These are phyloP conservation scores for Huntiella savannae DNA, from an alignment of 2,329 filamentous ascomycete genomes.

Conservation along the genomic window DNA sequence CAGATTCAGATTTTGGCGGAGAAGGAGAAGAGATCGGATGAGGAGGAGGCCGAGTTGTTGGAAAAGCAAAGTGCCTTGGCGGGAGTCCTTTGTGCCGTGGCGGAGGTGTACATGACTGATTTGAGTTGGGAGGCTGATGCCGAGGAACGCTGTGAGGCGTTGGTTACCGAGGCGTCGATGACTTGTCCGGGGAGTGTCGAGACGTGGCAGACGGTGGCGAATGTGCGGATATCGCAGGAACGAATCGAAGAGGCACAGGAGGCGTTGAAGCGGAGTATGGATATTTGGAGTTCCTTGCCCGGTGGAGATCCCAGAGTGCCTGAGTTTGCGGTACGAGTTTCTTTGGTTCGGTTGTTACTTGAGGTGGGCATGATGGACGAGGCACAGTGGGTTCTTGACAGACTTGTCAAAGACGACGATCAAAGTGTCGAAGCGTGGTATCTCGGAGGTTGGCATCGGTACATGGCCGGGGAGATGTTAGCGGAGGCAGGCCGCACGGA, in stretches of 20 bases:
- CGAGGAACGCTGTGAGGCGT: slow-evolving; percentile 67
- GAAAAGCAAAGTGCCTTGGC: slow-evolving; percentile 67
- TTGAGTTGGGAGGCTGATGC: slow-evolving; percentile 83
- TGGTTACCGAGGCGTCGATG: slow-evolving; percentile 78
- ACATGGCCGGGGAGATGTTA: slow-evolving; percentile 45
- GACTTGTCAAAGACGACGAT: slow-evolving; percentile 75
- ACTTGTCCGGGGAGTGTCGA: slow-evolving; percentile 67
- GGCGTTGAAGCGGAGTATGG: slow-evolving; percentile 61
- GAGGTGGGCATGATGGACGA: slow-evolving; percentile 75
- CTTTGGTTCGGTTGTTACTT: slow-evolving; percentile 67
- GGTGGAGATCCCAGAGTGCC: slow-evolving; percentile 56
- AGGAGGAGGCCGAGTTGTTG: slow-evolving; percentile 28
- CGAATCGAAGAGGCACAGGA: slow-evolving; percentile 60
- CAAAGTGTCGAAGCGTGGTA: slow-evolving; percentile 94
- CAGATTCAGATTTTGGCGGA: slow-evolving; percentile 46
- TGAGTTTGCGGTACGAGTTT: slow-evolving; percentile 71
- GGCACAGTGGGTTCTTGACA: slow-evolving; percentile 67
- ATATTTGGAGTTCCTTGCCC: slow-evolving; percentile 63
- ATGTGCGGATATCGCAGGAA: slow-evolving; percentile 76
- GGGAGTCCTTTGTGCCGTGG: slow-evolving; percentile 80
- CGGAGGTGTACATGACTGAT: slow-evolving; percentile 98
- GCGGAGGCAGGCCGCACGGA: slow-evolving; percentile 16
- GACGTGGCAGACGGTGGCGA: slow-evolving; percentile 88
- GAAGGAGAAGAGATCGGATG: slow-evolving; percentile 16
- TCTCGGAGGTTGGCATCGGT: slow-evolving; percentile 82